Evolutionary conservation across 805 yeast genomes (phyloP).

Genomic region (Schwanniomyces occidentalis): DNA sequence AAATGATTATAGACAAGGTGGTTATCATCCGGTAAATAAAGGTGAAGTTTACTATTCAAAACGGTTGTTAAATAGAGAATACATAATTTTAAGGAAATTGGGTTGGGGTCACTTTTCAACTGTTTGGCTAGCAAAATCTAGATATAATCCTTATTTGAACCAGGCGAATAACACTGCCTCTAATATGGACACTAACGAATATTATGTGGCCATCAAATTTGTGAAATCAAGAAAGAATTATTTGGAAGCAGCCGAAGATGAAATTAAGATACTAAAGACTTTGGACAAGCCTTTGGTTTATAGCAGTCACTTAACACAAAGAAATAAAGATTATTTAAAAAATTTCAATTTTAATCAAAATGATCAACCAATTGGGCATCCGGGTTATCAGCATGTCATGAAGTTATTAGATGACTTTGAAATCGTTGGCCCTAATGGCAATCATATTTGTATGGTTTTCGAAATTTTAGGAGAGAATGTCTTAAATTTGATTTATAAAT

Average conservation of each 20-base stretch:
- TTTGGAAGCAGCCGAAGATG: slow-evolving; percentile 66
- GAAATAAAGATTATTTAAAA: slow-evolving; percentile 11
- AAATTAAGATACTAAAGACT: slow-evolving; percentile 50
- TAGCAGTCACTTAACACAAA: slow-evolving; percentile 12
- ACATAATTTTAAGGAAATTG: slow-evolving; percentile 52
- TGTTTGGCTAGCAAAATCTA: slow-evolving; percentile 58
- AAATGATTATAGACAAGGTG: slow-evolving; percentile 57
- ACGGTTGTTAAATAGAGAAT: slow-evolving; percentile 34
- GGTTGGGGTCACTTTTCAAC: slow-evolving; percentile 78
- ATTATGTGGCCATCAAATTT: slow-evolving; percentile 63
- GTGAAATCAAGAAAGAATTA: slow-evolving; percentile 55
- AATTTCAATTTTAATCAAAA: slow-evolving; percentile 1
- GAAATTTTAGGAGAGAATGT: slow-evolving; percentile 65
- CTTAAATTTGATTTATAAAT: slow-evolving; percentile 50
- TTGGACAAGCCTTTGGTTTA: slow-evolving; percentile 20
- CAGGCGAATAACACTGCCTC: slow-evolving; percentile 18
- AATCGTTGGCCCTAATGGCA: slow-evolving; percentile 62
- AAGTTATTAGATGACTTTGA: slow-evolving; percentile 55
- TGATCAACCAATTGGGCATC: slow-evolving; percentile 27
- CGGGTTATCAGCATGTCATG: slow-evolving; percentile 55
- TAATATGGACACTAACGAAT: slow-evolving; percentile 17
- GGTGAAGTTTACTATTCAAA: slow-evolving; percentile 53
- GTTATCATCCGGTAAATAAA: slow-evolving; percentile 62
- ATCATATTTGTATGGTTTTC: slow-evolving; percentile 65
- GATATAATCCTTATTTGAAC: slow-evolving; percentile 10